Evolutionary conservation across 768 basidiomycete species (phyloP), one percentile per base, ranked within the genome.

Genomic region (Gyrodon lividus): DNA sequence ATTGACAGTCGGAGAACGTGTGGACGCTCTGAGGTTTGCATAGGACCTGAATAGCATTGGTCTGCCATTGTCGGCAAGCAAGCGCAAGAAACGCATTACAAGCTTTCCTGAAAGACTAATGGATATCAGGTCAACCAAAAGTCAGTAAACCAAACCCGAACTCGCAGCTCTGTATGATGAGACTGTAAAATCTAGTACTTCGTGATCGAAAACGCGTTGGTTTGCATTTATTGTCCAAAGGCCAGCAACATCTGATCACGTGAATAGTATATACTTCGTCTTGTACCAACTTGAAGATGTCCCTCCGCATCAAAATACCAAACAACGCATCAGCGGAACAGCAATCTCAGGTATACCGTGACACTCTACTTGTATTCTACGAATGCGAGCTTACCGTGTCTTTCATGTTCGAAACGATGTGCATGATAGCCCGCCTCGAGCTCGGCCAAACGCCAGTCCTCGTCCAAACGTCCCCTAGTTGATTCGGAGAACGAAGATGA

Each of bases 401-500:
- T 22, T 28, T 46, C 28, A 26, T 23, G 33, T 38, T 49, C 30
- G 30, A 45, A 16, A 42, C 38, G n/a, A 19, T 13, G 35, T 35
- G 22, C 19, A 33, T 45, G 42, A 28, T 54, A 69, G 65, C 51
- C 61, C 28, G 53, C 57, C 38, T 45, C 48, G 39, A 43, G 28
- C 28, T 24, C 14, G 16, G n/a, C 37, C 17, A 51, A 53, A 43
- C 64, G 58, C 46, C 68, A 55, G 46, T 34, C 52, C 6, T 22
- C 20, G 20, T 54, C 59, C 16, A 68, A 70, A 30, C 67, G 67
- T 2, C 57, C 52, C 23, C 50, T 69, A 12, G 40, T 68, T 37
- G 74, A 48, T 74, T 80, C 58, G 63, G 70, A 70, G 24, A 62
- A 66, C 33, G 71, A 72, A 10, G 65, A 58, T 24, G 64, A 60